These are phyloP conservation scores for Parasarocladium wereldwijsianum DNA, from an alignment of 2,329 filamentous ascomycete species.

Conservation along the genomic window DNA sequence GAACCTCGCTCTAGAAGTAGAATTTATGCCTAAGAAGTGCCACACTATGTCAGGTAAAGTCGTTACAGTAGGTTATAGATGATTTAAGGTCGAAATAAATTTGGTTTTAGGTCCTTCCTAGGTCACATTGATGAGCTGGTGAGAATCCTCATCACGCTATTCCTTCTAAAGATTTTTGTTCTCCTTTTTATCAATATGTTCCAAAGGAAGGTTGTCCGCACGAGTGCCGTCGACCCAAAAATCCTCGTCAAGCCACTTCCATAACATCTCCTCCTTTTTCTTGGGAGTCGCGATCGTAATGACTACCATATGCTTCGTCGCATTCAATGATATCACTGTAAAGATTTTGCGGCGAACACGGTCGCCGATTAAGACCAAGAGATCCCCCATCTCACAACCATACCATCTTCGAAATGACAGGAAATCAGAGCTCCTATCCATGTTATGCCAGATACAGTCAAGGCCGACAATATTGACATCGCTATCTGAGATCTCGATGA, in stretches of 20 bases:
- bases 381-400: background rate
- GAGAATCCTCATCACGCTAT: too few relatives aligned
- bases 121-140: too few relatives aligned
- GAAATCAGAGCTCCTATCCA: slow-evolving; percentile 1
- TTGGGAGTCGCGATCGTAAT: slow-evolving; percentile 2
- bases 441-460: slow-evolving; percentile 4
- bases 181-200: too few relatives aligned
- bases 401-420: background rate
- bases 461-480: slow-evolving; percentile 2
- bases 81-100: too few relatives aligned
- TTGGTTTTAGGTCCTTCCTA: too few relatives aligned
- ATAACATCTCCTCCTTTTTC: background rate
- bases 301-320: slow-evolving; percentile 2
- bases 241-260: slow-evolving; percentile 2
- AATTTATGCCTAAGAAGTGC: too few relatives aligned
- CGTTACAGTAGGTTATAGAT: too few relatives aligned
- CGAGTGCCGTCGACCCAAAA: slow-evolving; percentile 2
- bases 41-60: too few relatives aligned
- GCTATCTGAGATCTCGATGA: slow-evolving; percentile 1
- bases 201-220: too few relatives aligned
- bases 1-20: too few relatives aligned
- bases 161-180: too few relatives aligned
- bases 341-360: slow-evolving; percentile 1
- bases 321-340: slow-evolving; percentile 1
- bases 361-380: slow-evolving; percentile 1